These are phyloP conservation scores for Alternaria sp. DNA, from an alignment of 2,329 filamentous ascomycete species.

Conservation along the genomic window DNA sequence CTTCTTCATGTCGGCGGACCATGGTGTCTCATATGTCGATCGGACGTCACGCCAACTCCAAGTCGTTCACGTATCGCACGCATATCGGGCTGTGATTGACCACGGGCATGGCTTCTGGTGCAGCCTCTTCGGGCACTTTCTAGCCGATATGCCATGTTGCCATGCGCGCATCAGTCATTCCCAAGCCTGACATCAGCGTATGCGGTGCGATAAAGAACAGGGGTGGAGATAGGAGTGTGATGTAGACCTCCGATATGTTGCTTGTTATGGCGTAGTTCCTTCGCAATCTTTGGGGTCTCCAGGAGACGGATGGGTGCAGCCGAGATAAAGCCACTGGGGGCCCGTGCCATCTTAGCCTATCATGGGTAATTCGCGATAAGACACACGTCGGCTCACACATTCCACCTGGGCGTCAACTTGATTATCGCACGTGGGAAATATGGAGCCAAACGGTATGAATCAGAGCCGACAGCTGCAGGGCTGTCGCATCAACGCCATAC, in stretches of 20 bases:
- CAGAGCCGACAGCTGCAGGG: background rate
- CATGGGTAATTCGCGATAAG: constrained; percentile 4
- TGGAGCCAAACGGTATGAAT: background rate
- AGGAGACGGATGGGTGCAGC: background rate
- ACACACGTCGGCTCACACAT: constrained; percentile 1
- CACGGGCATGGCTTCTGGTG: background rate
- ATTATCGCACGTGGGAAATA: constrained; percentile 1
- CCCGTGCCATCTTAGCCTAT: background rate
- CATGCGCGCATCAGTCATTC: background rate
- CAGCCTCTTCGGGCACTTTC: constrained; percentile 8
- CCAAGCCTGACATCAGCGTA: background rate
- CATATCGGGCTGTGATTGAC: constrained; percentile 1
- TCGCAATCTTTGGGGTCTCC: background rate
- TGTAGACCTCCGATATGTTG: background rate
- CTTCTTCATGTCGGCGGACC: constrained; percentile 1
- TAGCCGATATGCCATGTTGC: constrained; percentile 13
- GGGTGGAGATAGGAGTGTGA: constrained; percentile 4
- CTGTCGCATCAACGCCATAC: background rate
- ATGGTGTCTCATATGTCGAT: constrained; percentile 10
- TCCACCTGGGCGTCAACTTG: background rate
- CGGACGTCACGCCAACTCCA: background rate
- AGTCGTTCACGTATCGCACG: constrained; percentile 9
- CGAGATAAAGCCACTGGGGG: constrained; percentile 10
- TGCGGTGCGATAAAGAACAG: constrained; percentile 1
- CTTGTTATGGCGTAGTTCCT: background rate